These are phyloP conservation scores for Paracorniculantispora psalliotae DNA, from an alignment of 2,329 filamentous ascomycete species.

Conservation along the genomic window DNA sequence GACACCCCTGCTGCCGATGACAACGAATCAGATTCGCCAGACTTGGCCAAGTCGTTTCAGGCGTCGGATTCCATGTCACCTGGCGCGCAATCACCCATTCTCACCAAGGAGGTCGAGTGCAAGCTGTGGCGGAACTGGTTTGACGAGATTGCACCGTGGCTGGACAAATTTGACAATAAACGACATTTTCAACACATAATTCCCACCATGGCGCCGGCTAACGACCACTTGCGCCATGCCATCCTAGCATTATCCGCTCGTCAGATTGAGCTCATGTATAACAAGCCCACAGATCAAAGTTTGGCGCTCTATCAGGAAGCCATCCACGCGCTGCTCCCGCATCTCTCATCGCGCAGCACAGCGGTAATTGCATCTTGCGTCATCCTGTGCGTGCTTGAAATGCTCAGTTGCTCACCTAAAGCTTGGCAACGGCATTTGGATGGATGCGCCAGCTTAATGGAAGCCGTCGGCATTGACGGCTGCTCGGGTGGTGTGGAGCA, in stretches of 20 bases:
- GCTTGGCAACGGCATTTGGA: conserved; percentile 48
- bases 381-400: conserved; percentile 50
- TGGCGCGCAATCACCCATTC: neutral
- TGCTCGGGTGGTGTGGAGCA: conserved; percentile 45
- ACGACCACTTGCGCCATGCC: conserved; percentile 41
- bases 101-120: conserved; percentile 27
- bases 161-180: conserved; percentile 49
- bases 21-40: conserved; percentile 1
- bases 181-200: conserved; percentile 44
- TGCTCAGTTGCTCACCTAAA: conserved; percentile 44
- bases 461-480: conserved; percentile 45
- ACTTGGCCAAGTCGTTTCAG: neutral
- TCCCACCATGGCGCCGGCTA: conserved; percentile 39
- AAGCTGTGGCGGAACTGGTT: conserved; percentile 38
- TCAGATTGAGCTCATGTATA: conserved; percentile 36
- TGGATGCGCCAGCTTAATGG: conserved; percentile 46
- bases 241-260: conserved; percentile 48
- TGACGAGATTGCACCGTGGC: conserved; percentile 38
- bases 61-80: neutral
- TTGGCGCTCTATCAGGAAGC: conserved; percentile 46
- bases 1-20: conserved; percentile 8
- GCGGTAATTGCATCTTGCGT: conserved; percentile 49
- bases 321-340: conserved; percentile 43
- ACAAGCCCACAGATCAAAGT: conserved; percentile 34
- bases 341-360: conserved; percentile 42